Evolutionary conservation across 1,284 basidiomycete species (phyloP).

Genomic region (Ustilago hordei): DNA sequence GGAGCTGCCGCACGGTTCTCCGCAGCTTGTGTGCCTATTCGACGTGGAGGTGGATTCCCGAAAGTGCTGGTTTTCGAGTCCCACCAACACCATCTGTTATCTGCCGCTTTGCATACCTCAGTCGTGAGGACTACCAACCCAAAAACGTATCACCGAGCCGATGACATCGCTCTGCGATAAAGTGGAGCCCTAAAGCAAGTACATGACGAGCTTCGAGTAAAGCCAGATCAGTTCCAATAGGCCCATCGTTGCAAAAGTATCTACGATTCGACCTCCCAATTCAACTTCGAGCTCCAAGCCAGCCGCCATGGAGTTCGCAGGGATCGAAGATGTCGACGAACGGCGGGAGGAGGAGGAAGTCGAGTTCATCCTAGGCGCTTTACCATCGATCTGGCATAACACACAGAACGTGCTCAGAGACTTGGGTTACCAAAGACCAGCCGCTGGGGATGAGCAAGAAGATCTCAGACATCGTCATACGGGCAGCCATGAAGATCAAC

Average conservation of each 20-base stretch:
- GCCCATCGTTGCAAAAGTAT: neutral
- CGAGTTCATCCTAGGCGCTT: slow-evolving; percentile 42
- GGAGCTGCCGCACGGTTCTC: slow-evolving; percentile 25
- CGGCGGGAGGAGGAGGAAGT: slow-evolving; percentile 41
- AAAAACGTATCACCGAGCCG: neutral
- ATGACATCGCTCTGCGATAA: neutral
- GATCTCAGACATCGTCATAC: slow-evolving; percentile 10
- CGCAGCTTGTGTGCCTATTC: slow-evolving; percentile 2
- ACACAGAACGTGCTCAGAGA: slow-evolving; percentile 46
- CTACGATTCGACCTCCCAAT: neutral
- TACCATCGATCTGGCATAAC: slow-evolving; percentile 41
- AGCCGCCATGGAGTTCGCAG: slow-evolving; percentile 22
- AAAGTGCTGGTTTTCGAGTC: neutral
- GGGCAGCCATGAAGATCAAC: neutral
- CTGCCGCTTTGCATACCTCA: neutral
- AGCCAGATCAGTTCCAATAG: neutral
- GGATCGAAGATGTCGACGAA: slow-evolving; percentile 14
- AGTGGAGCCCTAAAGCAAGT: neutral
- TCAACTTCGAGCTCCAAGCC: neutral
- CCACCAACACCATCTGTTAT: neutral
- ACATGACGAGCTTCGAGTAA: neutral
- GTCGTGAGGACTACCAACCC: neutral
- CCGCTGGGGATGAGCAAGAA: slow-evolving; percentile 2
- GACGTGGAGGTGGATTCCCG: slow-evolving; percentile 14
- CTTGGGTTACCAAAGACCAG: slow-evolving; percentile 24